These are phyloP conservation scores for Aureobasidium mangrovei DNA, from an alignment of 2,329 filamentous ascomycete species.

Conservation along the genomic window DNA sequence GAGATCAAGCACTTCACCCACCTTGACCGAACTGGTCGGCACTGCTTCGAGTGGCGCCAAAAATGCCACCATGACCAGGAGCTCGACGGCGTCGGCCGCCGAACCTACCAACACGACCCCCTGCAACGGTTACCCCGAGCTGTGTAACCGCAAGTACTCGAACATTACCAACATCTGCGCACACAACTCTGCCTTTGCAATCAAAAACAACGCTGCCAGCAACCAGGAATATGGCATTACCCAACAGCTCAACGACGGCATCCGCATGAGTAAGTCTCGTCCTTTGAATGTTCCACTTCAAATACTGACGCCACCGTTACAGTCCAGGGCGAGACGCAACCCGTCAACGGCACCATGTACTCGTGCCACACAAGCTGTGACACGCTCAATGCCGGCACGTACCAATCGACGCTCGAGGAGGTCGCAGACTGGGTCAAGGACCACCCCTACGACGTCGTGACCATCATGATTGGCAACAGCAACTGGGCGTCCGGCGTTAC, in stretches of 20 bases:
- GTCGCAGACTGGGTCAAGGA: conserved; percentile 63
- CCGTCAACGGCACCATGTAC: conserved; percentile 50
- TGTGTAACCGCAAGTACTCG: conserved; percentile 67
- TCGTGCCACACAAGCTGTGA: conserved; percentile 83
- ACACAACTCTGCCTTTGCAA: conserved; percentile 77
- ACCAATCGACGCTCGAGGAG: conserved; percentile 60
- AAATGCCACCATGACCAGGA: too few relatives aligned
- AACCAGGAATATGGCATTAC: conserved; percentile 64
- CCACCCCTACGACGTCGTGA: conserved; percentile 81
- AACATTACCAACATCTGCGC: conserved; percentile 71
- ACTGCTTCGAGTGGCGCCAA: too few relatives aligned
- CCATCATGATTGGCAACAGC: conserved; percentile 75
- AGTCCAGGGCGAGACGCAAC: conserved; percentile 52
- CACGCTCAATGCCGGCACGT: conserved; percentile 70
- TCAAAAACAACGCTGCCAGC: conserved; percentile 61
- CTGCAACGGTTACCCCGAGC: conserved; percentile 65
- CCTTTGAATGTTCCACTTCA: too few relatives aligned
- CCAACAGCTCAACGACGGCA: conserved; percentile 67
- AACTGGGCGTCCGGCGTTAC: conserved; percentile 49
- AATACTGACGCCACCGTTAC: conserved; percentile 17
- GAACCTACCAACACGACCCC: conserved; percentile 60
- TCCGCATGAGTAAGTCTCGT: conserved; percentile 40
- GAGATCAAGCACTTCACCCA: too few relatives aligned
- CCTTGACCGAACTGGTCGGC: too few relatives aligned
- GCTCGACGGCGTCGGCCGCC: conserved; percentile 21